phyloP scores from a whole-genome alignment of 352 stramenopile genomes.

The Pythium chondricola region DNA sequence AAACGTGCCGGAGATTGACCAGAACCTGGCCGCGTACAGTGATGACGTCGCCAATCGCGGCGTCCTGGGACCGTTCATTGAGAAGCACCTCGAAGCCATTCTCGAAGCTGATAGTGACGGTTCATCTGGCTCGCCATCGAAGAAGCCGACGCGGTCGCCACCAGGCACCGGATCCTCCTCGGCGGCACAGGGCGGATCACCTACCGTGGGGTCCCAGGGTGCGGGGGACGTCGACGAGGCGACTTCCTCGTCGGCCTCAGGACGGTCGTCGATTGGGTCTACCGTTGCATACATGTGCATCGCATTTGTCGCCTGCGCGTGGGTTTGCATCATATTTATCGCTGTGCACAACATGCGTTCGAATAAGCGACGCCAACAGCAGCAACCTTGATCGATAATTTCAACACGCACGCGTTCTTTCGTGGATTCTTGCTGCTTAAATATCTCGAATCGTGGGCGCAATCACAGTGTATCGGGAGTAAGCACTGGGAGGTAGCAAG shows the following conservation, averaged over 20 bases:
- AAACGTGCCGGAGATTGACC: conserved; percentile 3
- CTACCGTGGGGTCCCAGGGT: no score
- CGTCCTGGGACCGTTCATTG: conserved; percentile 43
- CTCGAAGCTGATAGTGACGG: no score
- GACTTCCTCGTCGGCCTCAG: not conserved
- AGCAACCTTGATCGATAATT: not conserved
- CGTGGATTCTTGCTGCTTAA: not conserved
- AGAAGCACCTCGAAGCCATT: conserved; percentile 35
- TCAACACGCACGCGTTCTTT: not conserved
- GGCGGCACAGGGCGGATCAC: no score
- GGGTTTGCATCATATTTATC: conserved; percentile 48
- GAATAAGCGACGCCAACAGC: not conserved
- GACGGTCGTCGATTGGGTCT: conserved; percentile 1
- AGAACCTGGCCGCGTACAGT: conserved; percentile 17
- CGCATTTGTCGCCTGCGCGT: conserved; percentile 32
- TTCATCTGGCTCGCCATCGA: no score
- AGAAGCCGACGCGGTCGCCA: no score
- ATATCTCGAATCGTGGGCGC: no score
- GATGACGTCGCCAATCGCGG: conserved; percentile 39
- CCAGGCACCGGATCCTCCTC: no score
- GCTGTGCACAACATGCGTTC: conserved; percentile 25
- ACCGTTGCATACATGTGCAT: conserved; percentile 50
- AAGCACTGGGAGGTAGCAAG: conserved; percentile 75
- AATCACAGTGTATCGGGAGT: conserved; percentile 42
- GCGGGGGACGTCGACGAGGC: not conserved